Percentiles rank a stretch among this genome's conserved stretches.
Evolutionary conservation across 768 basidiomycete genomes (phyloP).

Genomic region (Pleurotus djamor): DNA sequence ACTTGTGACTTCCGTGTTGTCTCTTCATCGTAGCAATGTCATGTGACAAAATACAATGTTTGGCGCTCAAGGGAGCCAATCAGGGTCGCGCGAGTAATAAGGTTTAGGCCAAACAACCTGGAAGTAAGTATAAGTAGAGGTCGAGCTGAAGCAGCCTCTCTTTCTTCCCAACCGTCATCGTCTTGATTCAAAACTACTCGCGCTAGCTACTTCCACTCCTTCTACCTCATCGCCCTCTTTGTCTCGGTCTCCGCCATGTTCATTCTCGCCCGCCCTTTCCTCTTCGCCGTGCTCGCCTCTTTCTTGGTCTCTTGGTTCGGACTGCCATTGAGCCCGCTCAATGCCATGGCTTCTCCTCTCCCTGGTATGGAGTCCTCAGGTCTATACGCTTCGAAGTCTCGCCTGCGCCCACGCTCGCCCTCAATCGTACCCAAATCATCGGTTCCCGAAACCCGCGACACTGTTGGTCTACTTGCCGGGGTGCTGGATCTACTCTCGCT

Average conservation of each 20-base stretch:
- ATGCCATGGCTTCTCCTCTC: constrained; percentile 34
- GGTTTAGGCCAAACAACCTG: constrained; percentile 2
- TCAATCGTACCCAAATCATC: no score
- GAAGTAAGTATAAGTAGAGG: constrained; percentile 7
- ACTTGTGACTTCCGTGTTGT: no score
- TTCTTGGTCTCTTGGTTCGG: constrained; percentile 33
- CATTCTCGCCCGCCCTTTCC: constrained; percentile 11
- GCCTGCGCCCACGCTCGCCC: no score
- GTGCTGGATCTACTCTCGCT: no score
- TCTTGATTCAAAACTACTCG: neutral
- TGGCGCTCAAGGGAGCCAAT: constrained; percentile 6
- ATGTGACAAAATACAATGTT: neutral
- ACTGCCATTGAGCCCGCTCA: constrained; percentile 20
- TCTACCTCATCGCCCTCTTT: constrained; percentile 14
- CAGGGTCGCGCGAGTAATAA: neutral
- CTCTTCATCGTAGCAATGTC: neutral
- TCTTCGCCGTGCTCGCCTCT: constrained; percentile 37
- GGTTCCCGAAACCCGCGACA: no score
- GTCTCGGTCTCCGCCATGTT: constrained; percentile 2
- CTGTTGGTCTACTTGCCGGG: no score
- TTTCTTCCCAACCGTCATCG: constrained; percentile 4
- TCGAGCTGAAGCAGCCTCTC: neutral
- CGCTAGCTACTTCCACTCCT: constrained; percentile 24
- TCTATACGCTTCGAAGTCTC: no score
- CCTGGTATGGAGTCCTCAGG: no score